phyloP scores from a whole-genome alignment of 495 filamentous ascomycete genomes.

The Aspergillus bridgeri region DNA sequence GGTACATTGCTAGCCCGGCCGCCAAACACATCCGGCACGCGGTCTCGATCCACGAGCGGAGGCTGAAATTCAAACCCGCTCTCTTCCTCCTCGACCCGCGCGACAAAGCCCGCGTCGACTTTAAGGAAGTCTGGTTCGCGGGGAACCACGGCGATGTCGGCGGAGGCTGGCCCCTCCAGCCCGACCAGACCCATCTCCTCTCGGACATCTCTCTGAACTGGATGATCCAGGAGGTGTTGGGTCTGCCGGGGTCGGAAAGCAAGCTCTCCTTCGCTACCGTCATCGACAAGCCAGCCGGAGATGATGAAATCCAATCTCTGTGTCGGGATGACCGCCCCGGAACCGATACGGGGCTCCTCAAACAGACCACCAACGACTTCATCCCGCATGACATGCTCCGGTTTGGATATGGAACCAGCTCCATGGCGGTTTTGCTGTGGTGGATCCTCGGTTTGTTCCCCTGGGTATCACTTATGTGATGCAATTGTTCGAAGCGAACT shows the following conservation, averaged over 20 bases:
- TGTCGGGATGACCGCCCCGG: slow-evolving; percentile 10
- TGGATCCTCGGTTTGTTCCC: slow-evolving; percentile 15
- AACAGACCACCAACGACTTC: slow-evolving; percentile 11
- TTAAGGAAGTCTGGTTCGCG: slow-evolving; percentile 72
- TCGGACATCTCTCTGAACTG: slow-evolving; percentile 37
- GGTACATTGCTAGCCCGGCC: slow-evolving; percentile 23
- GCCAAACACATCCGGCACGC: slow-evolving; percentile 58
- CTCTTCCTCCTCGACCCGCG: slow-evolving; percentile 54
- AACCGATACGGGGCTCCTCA: background rate
- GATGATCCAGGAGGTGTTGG: slow-evolving; percentile 38
- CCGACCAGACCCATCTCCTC: slow-evolving; percentile 19
- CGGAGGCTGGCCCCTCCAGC: slow-evolving; percentile 61
- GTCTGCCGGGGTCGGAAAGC: slow-evolving; percentile 15
- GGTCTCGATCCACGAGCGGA: slow-evolving; percentile 64
- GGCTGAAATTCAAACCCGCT: slow-evolving; percentile 56
- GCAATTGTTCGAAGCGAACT: background rate
- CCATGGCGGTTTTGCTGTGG: slow-evolving; percentile 9
- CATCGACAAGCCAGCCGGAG: slow-evolving; percentile 3
- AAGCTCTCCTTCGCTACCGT: slow-evolving; percentile 11
- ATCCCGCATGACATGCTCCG: slow-evolving; percentile 18
- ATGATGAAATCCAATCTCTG: slow-evolving; percentile 2
- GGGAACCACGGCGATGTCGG: slow-evolving; percentile 72
- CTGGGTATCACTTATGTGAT: background rate
- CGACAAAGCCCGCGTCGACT: slow-evolving; percentile 52
- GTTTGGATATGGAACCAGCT: slow-evolving; percentile 11